phyloP scores from a whole-genome alignment of 1,284 basidiomycete species.

The Cryptococcus maquisensis region DNA sequence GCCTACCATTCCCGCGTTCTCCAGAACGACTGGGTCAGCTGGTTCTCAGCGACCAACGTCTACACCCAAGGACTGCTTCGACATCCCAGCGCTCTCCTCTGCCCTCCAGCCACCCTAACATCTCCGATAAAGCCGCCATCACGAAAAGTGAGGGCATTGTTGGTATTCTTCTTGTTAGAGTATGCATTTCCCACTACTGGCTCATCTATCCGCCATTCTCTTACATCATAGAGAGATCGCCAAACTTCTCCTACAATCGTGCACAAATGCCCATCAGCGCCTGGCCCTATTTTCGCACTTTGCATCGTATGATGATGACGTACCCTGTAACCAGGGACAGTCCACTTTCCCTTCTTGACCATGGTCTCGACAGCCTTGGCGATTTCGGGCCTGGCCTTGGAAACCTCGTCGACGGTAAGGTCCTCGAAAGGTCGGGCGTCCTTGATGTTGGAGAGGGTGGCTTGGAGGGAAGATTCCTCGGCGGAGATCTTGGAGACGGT shows the following conservation, averaged over 20 bases:
- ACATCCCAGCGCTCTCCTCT: too few relatives aligned
- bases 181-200: conserved; percentile 11
- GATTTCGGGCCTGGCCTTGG: conserved; percentile 88
- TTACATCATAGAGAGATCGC: conserved; percentile 84
- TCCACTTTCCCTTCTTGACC: conserved; percentile 99
- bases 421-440: conserved; percentile 97
- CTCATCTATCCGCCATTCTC: conserved; percentile 8
- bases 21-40: too few relatives aligned
- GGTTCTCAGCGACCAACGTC: too few relatives aligned
- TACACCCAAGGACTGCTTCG: too few relatives aligned
- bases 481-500: conserved; percentile 86
- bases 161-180: conserved; percentile 3
- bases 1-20: too few relatives aligned
- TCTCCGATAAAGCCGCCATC: too few relatives aligned
- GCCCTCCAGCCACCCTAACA: too few relatives aligned
- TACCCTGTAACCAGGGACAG: conserved; percentile 71
- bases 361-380: conserved; percentile 90
- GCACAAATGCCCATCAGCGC: conserved; percentile 9
- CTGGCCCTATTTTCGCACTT: neutral
- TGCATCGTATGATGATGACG: conserved; percentile 19
- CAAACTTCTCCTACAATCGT: conserved; percentile 79
- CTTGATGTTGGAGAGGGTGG: conserved; percentile 95
- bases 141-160: too few relatives aligned
- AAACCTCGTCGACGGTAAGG: conserved; percentile 86
- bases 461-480: conserved; percentile 88